A percentile compares a stretch with the other conserved stretches of the same genome.
phyloP scores from a whole-genome alignment of 257 asterid species.

The Ilex aquifolium region DNA sequence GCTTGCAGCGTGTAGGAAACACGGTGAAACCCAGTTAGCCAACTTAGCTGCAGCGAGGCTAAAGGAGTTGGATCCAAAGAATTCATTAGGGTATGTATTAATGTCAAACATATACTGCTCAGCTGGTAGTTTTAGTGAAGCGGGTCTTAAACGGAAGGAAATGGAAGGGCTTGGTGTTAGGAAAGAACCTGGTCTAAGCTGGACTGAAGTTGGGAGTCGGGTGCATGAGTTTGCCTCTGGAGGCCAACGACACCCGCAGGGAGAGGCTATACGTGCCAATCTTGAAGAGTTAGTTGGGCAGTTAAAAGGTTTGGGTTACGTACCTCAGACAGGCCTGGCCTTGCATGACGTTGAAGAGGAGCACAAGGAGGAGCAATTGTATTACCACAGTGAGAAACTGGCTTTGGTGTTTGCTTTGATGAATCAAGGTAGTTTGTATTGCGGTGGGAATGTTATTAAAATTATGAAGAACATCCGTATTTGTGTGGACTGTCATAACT shows the following conservation, averaged over 20 bases:
- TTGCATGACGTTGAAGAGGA: slow-evolving; percentile 77
- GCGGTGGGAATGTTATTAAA: slow-evolving; percentile 26
- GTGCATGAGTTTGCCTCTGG: slow-evolving; percentile 82
- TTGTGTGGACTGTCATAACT: slow-evolving; percentile 81
- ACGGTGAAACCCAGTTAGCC: slow-evolving; percentile 56
- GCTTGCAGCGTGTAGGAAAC: slow-evolving; percentile 80
- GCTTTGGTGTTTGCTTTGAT: slow-evolving; percentile 66
- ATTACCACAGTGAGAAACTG: slow-evolving; percentile 83
- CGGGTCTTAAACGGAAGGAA: slow-evolving; percentile 39
- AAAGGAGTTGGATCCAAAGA: slow-evolving; percentile 60
- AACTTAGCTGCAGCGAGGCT: slow-evolving; percentile 48
- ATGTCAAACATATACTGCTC: slow-evolving; percentile 60
- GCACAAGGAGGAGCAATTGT: slow-evolving; percentile 83
- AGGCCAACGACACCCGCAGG: slow-evolving; percentile 44
- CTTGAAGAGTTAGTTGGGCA: slow-evolving; percentile 35
- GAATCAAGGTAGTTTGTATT: slow-evolving; percentile 24
- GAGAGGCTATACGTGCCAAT: slow-evolving; percentile 40
- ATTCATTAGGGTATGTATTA: slow-evolving; percentile 65
- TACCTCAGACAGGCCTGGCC: slow-evolving; percentile 46
- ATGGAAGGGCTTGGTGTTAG: slow-evolving; percentile 51
- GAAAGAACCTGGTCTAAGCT: slow-evolving; percentile 84
- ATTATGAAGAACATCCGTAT: slow-evolving; percentile 65
- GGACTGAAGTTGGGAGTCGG: slow-evolving; percentile 51
- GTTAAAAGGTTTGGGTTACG: slow-evolving; percentile 41
- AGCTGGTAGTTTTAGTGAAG: slow-evolving; percentile 37